These are phyloP conservation scores for Dysphania ambrosioides DNA, from an alignment of 148 eudicot genomes.

Conservation along the genomic window DNA sequence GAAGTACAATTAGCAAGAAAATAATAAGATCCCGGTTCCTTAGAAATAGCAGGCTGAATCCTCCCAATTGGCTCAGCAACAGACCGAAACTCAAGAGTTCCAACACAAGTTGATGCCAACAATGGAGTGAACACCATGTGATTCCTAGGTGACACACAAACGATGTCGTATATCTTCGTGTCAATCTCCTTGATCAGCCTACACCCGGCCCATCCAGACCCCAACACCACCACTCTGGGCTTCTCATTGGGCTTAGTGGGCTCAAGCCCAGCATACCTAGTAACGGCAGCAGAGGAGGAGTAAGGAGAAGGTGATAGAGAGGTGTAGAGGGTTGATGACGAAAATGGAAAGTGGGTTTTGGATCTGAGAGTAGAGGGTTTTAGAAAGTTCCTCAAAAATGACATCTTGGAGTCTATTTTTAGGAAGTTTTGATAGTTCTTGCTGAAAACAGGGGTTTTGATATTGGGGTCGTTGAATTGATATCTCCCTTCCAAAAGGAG, in stretches of 20 bases:
- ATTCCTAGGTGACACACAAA: constrained; percentile 88
- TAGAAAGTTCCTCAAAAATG: constrained; percentile 43
- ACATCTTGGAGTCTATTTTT: constrained; percentile 28
- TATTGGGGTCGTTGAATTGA: not conserved
- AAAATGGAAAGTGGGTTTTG: constrained; percentile 18
- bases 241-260: constrained; percentile 72
- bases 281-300: not conserved
- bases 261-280: constrained; percentile 42
- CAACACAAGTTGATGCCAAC: constrained; percentile 91
- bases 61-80: constrained; percentile 90
- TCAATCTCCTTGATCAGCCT: constrained; percentile 79
- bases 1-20: constrained; percentile 68
- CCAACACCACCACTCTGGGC: constrained; percentile 87
- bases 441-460: not conserved
- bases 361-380: constrained; percentile 30
- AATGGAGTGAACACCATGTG: constrained; percentile 98
- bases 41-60: constrained; percentile 89
- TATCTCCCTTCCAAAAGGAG: not conserved
- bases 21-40: constrained; percentile 74
- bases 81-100: constrained; percentile 88
- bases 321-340: constrained; percentile 23
- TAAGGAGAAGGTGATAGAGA: constrained; percentile 27
- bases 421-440: not conserved
- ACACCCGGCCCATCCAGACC: constrained; percentile 97
- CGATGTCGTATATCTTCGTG: constrained; percentile 64